Evolutionary conservation across 2,329 filamentous ascomycete genomes (phyloP), one percentile per base, ranked within the genome.

Genomic region (Graphilbum sp.): DNA sequence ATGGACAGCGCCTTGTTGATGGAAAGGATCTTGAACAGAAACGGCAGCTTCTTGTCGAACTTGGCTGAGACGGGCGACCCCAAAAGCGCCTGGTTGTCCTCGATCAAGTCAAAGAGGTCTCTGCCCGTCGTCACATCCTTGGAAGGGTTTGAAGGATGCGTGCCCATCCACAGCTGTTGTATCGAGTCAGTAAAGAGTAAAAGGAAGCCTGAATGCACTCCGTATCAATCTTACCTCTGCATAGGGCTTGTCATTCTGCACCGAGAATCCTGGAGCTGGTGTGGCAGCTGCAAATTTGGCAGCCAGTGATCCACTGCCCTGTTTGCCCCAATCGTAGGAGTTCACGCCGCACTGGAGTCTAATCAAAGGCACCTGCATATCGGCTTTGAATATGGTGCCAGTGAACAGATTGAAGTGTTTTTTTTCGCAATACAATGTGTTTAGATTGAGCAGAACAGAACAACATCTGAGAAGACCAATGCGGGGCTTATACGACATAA

Each of bases 131-230:
- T 64, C 47, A 94, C 57, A 53, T 96, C 86, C 57, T 81, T 92
- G 41, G 90, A 96, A 16, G 90, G 90, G 51, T 95, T 86, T 34
- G 85, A 93, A 33, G 88, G 87, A 53, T 98, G 90, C 1, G 88
- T 95, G 53, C 90, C 90, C 90, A 98, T 98, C 90, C 90, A 98
- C 52, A 98, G 66, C 86, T 95, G 49, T 24, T n/a, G n/a, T n/a
- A n/a, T n/a, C 15, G 6, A 7, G 17, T 25, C n/a, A 23, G 4
- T 8, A 10, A 15, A 5, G 12, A 5, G 16, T 34, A 16, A 8
- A 35, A 29, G 27, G 27, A 7, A 25, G 7, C 23, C 23, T 7
- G 23, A 25, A 25, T 17, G 13, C 12, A 17, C 29, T 31, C 29
- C n/a, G n/a, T n/a, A 7, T 7, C 10, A 18, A 31, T 54, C 60